Conservation (phyloP, 2,329 filamentous ascomycete genomes). For the Blastomyces parvus region DNA sequence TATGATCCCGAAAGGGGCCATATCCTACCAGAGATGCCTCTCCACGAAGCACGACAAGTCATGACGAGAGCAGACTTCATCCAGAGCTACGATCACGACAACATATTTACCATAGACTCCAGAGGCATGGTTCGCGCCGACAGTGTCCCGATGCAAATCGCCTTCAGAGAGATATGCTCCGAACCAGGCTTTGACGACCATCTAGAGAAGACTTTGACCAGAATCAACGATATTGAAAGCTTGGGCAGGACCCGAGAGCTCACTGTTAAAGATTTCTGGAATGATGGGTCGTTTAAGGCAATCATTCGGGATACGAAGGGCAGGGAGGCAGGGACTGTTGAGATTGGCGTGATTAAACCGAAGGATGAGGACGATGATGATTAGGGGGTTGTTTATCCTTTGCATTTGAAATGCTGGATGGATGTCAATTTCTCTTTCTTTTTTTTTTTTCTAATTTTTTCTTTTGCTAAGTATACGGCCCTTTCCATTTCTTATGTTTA, state of each 20-base stretch:
- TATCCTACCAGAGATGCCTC: slow-evolving; percentile 66
- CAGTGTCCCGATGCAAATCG: slow-evolving; percentile 90
- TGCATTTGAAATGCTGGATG: neutral
- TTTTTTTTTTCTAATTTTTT: slow-evolving; percentile 5
- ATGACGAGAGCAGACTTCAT: slow-evolving; percentile 97
- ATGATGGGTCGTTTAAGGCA: slow-evolving; percentile 70
- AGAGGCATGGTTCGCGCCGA: slow-evolving; percentile 80
- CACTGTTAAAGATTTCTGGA: slow-evolving; percentile 86
- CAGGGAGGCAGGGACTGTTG: slow-evolving; percentile 38
- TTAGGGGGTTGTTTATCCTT: neutral
- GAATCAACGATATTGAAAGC: slow-evolving; percentile 88
- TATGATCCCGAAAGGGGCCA: slow-evolving; percentile 62
- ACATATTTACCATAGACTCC: slow-evolving; percentile 89
- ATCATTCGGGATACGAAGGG: slow-evolving; percentile 41
- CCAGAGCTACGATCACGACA: slow-evolving; percentile 80
- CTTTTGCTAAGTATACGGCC: neutral
- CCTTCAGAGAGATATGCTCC: slow-evolving; percentile 74
- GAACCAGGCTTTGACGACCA: slow-evolving; percentile 70
- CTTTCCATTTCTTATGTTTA: neutral
- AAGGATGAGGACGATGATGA: slow-evolving; percentile 27
- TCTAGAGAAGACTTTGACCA: slow-evolving; percentile 69
- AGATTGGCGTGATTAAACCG: slow-evolving; percentile 37
- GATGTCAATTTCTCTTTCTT: slow-evolving; percentile 4
- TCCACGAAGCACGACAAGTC: slow-evolving; percentile 77
- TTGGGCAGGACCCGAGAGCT: slow-evolving; percentile 88